Base-by-base conservation (phyloP, 1,284 basidiomycete genomes). In the Ceratobasidium papillatum region DNA sequence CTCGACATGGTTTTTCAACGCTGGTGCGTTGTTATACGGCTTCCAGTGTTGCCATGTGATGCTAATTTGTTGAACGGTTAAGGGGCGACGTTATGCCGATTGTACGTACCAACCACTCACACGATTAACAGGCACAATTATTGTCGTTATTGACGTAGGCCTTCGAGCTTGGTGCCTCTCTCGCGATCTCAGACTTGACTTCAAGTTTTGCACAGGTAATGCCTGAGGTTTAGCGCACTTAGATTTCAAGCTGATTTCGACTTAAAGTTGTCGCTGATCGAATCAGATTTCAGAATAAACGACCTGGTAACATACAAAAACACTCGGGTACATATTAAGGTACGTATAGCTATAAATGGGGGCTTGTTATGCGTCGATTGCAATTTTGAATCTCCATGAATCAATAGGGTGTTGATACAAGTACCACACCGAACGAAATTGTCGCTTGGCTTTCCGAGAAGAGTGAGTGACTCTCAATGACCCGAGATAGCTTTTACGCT, bases 61-160 rank as follows among this genome's bases (percentile, higher is more conserved):
- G n/a, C 27, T 7, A 3, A 12, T 27, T 8, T 25, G 1, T 2
- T 36, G 32, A 47, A 17, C 8, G 12, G 32, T 19, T n/a, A 36
- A 73, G 71, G 71, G 71, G 71, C 8, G 71, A 73, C 14, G 71
- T 73, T 3, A 32, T 73, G 25, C 59, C 59, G n/a, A 59, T 54
- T 32, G 71, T 73, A 34, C 5, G 71, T 61, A n/a, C 19, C n/a
- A 43, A 22, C 3, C 5, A 2, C 52, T 12, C 22, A 4, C 5
- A 7, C 4, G 11, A 32, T 54, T 54, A 32, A 1, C 5, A 5
- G 5, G 8, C 36, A 9, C 22, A 11, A 1, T n/a, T 27, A n/a
- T 27, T 12, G 19, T n/a, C 11, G 52, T 2, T 32, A 25, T 45
- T n/a, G 8, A 51, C n/a, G 8, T 22, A 73, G 71, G 71, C 17